phyloP scores from a whole-genome alignment of 208 protist genomes.

The Crithidia sp. region DNA sequence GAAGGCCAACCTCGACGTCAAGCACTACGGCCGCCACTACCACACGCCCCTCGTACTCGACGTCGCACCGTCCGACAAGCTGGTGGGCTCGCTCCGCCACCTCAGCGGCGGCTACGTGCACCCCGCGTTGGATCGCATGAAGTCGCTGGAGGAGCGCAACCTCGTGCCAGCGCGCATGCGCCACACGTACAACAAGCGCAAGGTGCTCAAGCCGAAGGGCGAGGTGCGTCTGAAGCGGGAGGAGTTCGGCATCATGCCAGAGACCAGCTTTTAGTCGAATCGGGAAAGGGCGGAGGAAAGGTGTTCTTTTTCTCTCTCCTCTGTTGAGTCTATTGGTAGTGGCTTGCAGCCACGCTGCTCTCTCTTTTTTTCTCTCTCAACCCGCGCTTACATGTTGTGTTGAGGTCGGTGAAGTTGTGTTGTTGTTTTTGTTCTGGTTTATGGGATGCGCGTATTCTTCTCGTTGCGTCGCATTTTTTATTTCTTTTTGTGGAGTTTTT shows the following conservation, averaged over 20 bases:
- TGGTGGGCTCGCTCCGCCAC: conserved; percentile 86
- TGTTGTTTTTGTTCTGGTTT: background rate
- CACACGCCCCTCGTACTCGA: conserved; percentile 79
- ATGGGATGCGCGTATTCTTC: background rate
- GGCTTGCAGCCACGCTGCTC: background rate
- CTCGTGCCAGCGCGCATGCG: conserved; percentile 87
- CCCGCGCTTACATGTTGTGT: background rate
- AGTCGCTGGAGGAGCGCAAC: conserved; percentile 92
- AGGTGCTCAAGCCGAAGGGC: conserved; percentile 89
- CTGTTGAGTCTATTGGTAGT: too few relatives aligned
- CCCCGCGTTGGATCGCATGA: conserved; percentile 84
- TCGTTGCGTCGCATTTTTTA: background rate
- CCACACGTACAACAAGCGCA: conserved; percentile 89
- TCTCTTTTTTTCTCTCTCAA: background rate
- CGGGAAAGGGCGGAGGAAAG: background rate
- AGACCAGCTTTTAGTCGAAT: conserved; percentile 71
- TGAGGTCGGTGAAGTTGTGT: background rate
- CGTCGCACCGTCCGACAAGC: conserved; percentile 68
- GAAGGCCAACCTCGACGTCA: conserved; percentile 64
- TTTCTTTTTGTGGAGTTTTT: background rate
- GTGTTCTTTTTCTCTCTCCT: too few relatives aligned
- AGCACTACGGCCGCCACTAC: conserved; percentile 88
- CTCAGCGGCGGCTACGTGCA: conserved; percentile 77
- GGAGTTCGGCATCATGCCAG: conserved; percentile 76
- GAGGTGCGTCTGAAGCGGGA: conserved; percentile 87